Base-by-base conservation (phyloP, 2,329 filamentous ascomycete species). In the Paraphaeosphaeria minitans region DNA sequence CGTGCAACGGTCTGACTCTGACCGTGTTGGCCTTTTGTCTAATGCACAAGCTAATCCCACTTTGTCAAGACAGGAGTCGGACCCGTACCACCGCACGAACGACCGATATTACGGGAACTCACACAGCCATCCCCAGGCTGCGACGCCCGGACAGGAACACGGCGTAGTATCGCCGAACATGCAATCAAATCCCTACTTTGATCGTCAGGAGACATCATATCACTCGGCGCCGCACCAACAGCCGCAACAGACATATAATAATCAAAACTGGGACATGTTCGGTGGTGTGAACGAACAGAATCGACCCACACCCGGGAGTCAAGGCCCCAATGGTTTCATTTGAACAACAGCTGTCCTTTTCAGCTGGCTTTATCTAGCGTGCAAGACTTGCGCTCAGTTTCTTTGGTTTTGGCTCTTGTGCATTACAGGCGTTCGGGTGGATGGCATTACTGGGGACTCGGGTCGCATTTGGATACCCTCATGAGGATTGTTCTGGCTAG, bases 41-140 rank as follows among this genome's bases (percentile, higher is more conserved):
- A 55, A 69, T 42, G 55, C 69, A 13, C 68, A 70, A 53, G 57
- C 69, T 69, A 68, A 68, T 47, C 68, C 68, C 27, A 71, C 66
- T 56, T 52, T 42, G 41, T 53, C 51, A 39, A 51, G 48, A 22
- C 64, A 66, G 64, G 53, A 66, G 39, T 45, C 58, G 22, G 47
- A 31, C 19, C 22, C 52, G 41, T 57, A 58, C 29, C 43, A 59
- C 51, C 48, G 27, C 45, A 51, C 59, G 47, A 53, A 66, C 53
- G 55, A 57, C 53, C 47, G 62, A 62, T 31, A 57, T 53, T 31
- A 57, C 50, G 51, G 57, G 53, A 59, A 67, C 14, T 62, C 67
- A 24, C 66, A 70, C 56, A 53, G 59, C 48, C 66, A 68, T 46
- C 66, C 66, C 48, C 41, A 64, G 55, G 66, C 64, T 53, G 63